Base-by-base conservation (phyloP, 78 protist genomes). In the Dictyostelium firmibasis region DNA sequence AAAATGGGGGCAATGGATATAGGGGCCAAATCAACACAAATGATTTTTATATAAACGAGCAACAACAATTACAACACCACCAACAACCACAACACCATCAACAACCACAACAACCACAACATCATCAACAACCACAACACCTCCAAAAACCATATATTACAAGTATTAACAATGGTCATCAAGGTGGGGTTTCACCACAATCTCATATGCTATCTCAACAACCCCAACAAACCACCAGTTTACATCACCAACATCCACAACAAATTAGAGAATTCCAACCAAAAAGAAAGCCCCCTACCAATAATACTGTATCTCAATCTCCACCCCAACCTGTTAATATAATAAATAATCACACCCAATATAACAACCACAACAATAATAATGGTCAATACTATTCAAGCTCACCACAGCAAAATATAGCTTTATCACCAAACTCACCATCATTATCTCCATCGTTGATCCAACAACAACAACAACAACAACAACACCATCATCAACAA, bases 181-280 rank as follows among this genome's bases (percentile, higher is more conserved):
- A 72, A 33, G 67, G 2, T 6, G 27, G 67, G 20, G 44, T 72
- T 72, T 16, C 38, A 27, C 43, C 38, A 77, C 50, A 77, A 77
- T 29, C 50, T 1, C 60, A 77, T 41, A n/a, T 31, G 16, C 2
- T 33, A 41, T 62, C 83, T 38, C 83, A 76, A 76, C 60, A 36
- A 76, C 82, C 23, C 38, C 83, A 77, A 41, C 83, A 77, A 77
- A 13, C 50, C 7, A 16, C 85, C 3, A 41, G 78, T 57, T 67
- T 67, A 27, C 75, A 67, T 27, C 75, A 67, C 13, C 75, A 67
- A 67, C 75, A 67, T 18, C 38, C 53, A 31, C 53, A 44, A 44
- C 81, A 83, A 33, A 64, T 84, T 64, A 84, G 75, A 64, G 91
- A 84, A 67, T 84, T 84, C 67, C 91, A 84, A 84, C 91, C 91